These are phyloP conservation scores for Diaporthe capsici DNA, from an alignment of 2,329 filamentous ascomycete species.

Conservation along the genomic window DNA sequence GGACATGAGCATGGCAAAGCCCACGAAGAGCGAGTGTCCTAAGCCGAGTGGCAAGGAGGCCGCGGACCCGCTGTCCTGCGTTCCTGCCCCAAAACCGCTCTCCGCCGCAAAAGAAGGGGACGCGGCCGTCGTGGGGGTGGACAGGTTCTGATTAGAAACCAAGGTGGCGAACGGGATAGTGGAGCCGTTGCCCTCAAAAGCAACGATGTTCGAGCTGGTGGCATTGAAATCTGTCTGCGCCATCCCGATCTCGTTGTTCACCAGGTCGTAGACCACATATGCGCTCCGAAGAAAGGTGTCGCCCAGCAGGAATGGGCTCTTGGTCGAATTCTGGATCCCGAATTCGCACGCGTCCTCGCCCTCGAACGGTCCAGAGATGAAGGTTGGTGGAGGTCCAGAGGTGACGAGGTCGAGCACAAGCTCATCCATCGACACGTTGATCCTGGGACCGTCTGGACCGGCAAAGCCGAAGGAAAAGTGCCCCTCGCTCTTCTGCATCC, in stretches of 20 bases:
- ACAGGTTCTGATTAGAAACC: conserved; percentile 57
- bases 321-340: conserved; percentile 67
- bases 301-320: conserved; percentile 63
- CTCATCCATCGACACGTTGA: conserved; percentile 69
- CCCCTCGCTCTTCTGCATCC: conserved; percentile 58
- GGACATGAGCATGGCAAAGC: neutral
- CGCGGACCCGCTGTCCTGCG: conserved; percentile 42
- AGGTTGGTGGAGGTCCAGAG: conserved; percentile 50
- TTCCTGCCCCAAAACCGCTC: conserved; percentile 52
- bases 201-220: conserved; percentile 62
- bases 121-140: conserved; percentile 46
- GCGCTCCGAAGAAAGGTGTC: conserved; percentile 72
- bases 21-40: conserved; percentile 44
- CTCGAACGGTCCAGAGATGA: conserved; percentile 57
- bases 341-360: conserved; percentile 67
- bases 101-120: conserved; percentile 54
- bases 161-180: conserved; percentile 65
- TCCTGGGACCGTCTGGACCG: conserved; percentile 61
- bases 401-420: conserved; percentile 64
- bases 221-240: conserved; percentile 70
- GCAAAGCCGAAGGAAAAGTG: conserved; percentile 69
- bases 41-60: conserved; percentile 44
- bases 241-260: conserved; percentile 69
- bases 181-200: conserved; percentile 64
- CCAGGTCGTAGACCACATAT: conserved; percentile 72